Percentiles rank a stretch among this genome's conserved stretches.
Conservation (phyloP, 345 rosid species). For the Cardiospermum halicacabum region DNA sequence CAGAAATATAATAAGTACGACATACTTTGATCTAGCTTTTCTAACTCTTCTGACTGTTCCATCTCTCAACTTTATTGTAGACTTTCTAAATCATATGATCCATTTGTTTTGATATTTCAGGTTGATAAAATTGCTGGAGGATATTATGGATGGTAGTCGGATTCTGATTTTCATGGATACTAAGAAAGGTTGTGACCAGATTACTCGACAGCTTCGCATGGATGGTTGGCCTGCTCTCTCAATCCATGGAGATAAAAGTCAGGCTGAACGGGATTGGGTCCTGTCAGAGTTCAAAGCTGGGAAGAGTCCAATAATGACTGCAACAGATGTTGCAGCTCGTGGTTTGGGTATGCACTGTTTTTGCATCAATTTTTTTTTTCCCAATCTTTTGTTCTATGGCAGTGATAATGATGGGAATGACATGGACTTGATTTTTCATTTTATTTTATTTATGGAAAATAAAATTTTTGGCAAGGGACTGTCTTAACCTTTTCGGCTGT, state of each 20-base stretch:
- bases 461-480: background rate
- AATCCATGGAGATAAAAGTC: slow-evolving; percentile 99
- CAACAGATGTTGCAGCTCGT: slow-evolving; percentile 99
- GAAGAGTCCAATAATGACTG: slow-evolving; percentile 98
- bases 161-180: slow-evolving; percentile 95
- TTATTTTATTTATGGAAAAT: too few relatives aligned
- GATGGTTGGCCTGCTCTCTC: slow-evolving; percentile 99
- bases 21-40: background rate
- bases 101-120: slow-evolving; percentile 31
- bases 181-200: slow-evolving; percentile 96
- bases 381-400: too few relatives aligned
- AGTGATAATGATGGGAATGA: too few relatives aligned
- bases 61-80: slow-evolving; percentile 4
- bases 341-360: slow-evolving; percentile 71
- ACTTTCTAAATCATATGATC: background rate
- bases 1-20: slow-evolving; percentile 92
- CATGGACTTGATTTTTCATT: background rate
- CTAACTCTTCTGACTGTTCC: background rate
- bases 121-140: slow-evolving; percentile 92
- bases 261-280: slow-evolving; percentile 99
- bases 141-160: slow-evolving; percentile 99
- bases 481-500: slow-evolving; percentile 14
- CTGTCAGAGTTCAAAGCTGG: slow-evolving; percentile 97
- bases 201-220: slow-evolving; percentile 97
- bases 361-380: background rate